Evolutionary conservation across 306 rosid species (phyloP), one percentile per base, ranked within the genome.

Genomic region (Astragalus glycyphyllos): DNA sequence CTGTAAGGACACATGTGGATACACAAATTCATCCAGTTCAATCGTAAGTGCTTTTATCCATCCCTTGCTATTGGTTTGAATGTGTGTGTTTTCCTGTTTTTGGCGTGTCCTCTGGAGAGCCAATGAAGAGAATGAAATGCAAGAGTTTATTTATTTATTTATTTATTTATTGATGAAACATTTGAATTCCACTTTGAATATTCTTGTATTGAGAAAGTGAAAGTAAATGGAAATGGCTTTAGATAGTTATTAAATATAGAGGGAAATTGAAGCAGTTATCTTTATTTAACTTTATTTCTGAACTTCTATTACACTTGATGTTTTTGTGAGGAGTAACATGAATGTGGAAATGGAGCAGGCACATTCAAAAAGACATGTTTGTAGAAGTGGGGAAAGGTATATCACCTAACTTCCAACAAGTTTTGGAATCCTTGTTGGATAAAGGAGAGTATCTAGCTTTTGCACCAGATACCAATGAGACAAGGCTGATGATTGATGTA

Each of bases 351-450:
- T 83, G 79, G 82, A 61, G 55, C 89, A 93, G 98, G 92, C 81
- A 93, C 82, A 83, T 93, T 56, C 78, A 35, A n/a, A 82, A 84
- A 71, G 87, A 65, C 13, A 78, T 89, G 90, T 87, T 85, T 77
- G 89, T 87, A 63, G 98, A 93, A 89, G 94, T 93, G 77, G 98
- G 98, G 66, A 83, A 78, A 79, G 98, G 92, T 46, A 77, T 81
- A 32, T 93, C 98, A 66, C 98, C 97, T 20, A 89, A 64, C 81
- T 86, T 93, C 77, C 85, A 86, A 83, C 86, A 85, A 78, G 62
- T 93, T 64, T 74, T 93, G 79, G 83, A 80, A 68, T 82, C 79
- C 12, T 85, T 93, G 70, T 59, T 46, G 86, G 83, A 72, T 9
- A 48, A 80, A 53, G 89, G 82, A 77, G 98, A 93, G 80, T 81